These are phyloP conservation scores for Parafenestella ontariensis DNA, from an alignment of 2,329 filamentous ascomycete genomes.

Conservation along the genomic window DNA sequence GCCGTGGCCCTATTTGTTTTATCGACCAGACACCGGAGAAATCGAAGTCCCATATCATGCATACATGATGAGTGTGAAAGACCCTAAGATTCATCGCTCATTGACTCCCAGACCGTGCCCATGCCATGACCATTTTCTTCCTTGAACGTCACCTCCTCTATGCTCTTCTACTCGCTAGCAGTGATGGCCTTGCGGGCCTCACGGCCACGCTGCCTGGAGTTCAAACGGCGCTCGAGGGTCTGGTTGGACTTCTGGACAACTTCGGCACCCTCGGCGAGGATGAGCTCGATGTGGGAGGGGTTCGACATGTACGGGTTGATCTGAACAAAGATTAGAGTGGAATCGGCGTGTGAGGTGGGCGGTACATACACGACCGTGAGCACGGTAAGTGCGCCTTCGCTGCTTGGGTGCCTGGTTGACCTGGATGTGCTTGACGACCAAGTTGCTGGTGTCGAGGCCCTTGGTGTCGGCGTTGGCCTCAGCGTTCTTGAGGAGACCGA, in stretches of 20 bases:
- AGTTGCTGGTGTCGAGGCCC: slow-evolving; percentile 81
- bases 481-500: slow-evolving; percentile 77
- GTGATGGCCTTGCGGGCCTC: slow-evolving; percentile 68
- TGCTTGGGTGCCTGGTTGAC: slow-evolving; percentile 99
- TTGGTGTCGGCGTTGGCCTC: slow-evolving; percentile 56
- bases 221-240: slow-evolving; percentile 75
- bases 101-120: slow-evolving; percentile 49
- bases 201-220: slow-evolving; percentile 88
- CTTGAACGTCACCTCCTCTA: slow-evolving; percentile 23
- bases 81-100: slow-evolving; percentile 50
- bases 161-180: slow-evolving; percentile 50
- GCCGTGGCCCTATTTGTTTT: slow-evolving; percentile 45
- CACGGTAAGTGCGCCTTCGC: slow-evolving; percentile 98
- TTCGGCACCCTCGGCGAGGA: slow-evolving; percentile 98
- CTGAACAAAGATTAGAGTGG: slow-evolving; percentile 55
- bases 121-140: slow-evolving; percentile 41
- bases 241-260: slow-evolving; percentile 87
- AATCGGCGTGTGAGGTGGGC: background rate
- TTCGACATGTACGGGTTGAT: slow-evolving; percentile 99
- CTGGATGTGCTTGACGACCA: slow-evolving; percentile 99
- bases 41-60: slow-evolving; percentile 48
- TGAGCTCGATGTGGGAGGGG: slow-evolving; percentile 99
- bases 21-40: slow-evolving; percentile 49
- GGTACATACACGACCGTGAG: slow-evolving; percentile 95
- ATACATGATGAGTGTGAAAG: slow-evolving; percentile 48